These are phyloP conservation scores for Micractinium sp. DNA, from an alignment of 139 green algal species.

Conservation along the genomic window DNA sequence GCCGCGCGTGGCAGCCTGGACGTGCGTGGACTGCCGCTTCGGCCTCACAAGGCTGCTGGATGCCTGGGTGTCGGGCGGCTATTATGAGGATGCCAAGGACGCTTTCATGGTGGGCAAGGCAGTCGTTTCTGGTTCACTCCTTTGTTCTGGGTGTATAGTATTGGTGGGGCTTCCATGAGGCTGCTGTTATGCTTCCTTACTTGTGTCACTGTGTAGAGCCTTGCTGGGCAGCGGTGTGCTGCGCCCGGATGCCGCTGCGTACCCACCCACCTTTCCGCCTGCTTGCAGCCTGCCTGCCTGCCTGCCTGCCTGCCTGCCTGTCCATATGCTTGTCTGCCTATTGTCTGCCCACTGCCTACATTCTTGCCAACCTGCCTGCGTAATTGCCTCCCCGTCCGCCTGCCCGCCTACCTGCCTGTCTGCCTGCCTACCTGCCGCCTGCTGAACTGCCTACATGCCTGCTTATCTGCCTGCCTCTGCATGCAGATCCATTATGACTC, in stretches of 20 bases:
- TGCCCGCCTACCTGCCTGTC: not conserved
- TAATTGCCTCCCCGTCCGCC: not conserved
- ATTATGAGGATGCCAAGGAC: not conserved
- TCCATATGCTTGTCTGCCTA: no score
- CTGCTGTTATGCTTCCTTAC: no score
- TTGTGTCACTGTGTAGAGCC: no score
- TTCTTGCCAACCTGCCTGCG: no score
- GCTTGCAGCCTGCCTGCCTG: not conserved
- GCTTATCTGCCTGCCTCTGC: not conserved
- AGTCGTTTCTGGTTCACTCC: no score
- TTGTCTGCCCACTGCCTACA: no score
- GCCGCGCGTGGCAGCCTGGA: not conserved
- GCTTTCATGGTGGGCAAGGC: not conserved
- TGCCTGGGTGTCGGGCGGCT: not conserved
- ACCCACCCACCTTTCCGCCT: no score
- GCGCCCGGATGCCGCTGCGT: no score
- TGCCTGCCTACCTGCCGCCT: not conserved
- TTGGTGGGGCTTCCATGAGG: no score
- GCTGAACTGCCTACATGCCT: not conserved
- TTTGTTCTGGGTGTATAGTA: no score
- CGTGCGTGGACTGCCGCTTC: not conserved
- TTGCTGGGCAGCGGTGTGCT: no score
- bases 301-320: not conserved
- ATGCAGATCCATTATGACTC: not conserved
- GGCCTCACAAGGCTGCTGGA: not conserved